Evolutionary conservation across 2,329 filamentous ascomycete species (phyloP).

Genomic region (Graphiopsis chlorocephala): DNA sequence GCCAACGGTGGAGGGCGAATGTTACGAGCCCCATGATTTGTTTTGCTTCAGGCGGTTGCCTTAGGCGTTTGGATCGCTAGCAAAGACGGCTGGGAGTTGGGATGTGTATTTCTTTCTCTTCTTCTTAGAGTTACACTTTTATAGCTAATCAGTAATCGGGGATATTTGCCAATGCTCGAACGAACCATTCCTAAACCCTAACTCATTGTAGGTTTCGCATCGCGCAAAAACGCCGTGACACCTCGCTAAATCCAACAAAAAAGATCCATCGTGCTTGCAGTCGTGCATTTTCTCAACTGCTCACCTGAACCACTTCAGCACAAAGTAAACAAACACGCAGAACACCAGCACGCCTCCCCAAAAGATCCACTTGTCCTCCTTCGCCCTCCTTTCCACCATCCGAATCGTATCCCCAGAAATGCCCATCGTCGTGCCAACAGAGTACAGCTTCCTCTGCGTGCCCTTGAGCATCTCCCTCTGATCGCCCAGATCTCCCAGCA

Average conservation of each 20-base stretch:
- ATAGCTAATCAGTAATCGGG: not conserved
- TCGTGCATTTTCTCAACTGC: not conserved
- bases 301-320: conserved; percentile 78
- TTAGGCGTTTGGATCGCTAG: not conserved
- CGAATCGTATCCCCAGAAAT: conserved; percentile 94
- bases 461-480: conserved; percentile 94
- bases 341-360: conserved; percentile 82
- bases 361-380: conserved; percentile 98
- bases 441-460: conserved; percentile 87
- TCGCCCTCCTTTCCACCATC: conserved; percentile 88
- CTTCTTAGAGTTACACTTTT: not conserved
- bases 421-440: conserved; percentile 88
- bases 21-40: conserved; percentile 1
- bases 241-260: conserved; percentile 12
- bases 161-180: not conserved
- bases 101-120: not conserved
- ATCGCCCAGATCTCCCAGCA: conserved; percentile 81
- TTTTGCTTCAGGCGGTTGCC: too few species aligned
- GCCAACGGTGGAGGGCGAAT: not conserved
- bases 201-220: not conserved
- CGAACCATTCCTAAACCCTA: not conserved
- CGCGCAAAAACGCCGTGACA: conserved; percentile 2
- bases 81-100: not conserved
- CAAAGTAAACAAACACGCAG: conserved; percentile 87
- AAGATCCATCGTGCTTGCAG: not conserved